Evolutionary conservation across 2,329 filamentous ascomycete species (phyloP), one percentile per base, ranked within the genome.

Genomic region (Leptographium radiaticola): DNA sequence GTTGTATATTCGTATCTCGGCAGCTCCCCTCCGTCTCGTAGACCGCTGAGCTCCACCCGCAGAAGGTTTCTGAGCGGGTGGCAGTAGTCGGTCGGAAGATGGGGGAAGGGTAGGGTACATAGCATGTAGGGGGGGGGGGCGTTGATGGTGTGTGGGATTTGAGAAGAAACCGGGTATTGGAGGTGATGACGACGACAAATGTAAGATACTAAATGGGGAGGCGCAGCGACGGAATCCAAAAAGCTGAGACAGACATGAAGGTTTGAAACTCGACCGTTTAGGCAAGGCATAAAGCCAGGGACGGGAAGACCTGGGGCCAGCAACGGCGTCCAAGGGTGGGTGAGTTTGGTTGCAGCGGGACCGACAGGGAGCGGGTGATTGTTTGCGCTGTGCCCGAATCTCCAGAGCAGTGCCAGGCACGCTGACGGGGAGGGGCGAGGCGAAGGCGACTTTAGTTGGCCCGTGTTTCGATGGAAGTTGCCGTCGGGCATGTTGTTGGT

Each of bases 171-270:
- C 6, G 10, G 34, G 18, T 48, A 30, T 9, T 43, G 49, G 31
- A 43, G 36, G 36, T 48, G 46, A 42, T 50, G 47, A 55, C 46
- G 54, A 48, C 44, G 42, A 46, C 52, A 46, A 57, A 54, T 56
- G 55, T 55, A 52, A 56, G 63, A 62, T 36, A 25, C 25, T 25
- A 25, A 25, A 49, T 38, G 63, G 63, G 62, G 61, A 61, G 66
- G 63, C 60, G 59, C 44, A 38, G 54, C 59, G 59, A 25, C 61
- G 65, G 63, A 68, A 71, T 71, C 67, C 65, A 54, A 70, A 30
- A 63, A 63, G 61, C 66, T 71, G 69, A 71, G 66, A 71, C 70
- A 66, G 57, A 59, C 60, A 65, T 64, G 61, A 62, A 62, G 65
- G 64, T 40, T 64, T 70, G 68, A 71, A 70, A 72, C 68, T 61